Conservation (phyloP, 2,329 filamentous ascomycete genomes). For the Fusarium protoensiforme region DNA sequence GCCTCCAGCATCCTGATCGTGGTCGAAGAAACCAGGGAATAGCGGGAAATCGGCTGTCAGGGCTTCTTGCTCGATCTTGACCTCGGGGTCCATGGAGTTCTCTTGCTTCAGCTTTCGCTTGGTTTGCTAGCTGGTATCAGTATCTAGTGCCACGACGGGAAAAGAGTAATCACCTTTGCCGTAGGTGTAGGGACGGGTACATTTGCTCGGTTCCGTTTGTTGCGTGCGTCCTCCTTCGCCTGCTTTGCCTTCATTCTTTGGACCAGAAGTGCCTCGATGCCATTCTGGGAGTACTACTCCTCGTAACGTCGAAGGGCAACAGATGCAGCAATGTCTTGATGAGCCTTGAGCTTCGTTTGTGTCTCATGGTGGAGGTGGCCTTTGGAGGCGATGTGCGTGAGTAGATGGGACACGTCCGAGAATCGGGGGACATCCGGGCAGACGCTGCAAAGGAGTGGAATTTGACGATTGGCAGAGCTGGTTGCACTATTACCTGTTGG, state of each 20-base stretch:
- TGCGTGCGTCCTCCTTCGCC: slow-evolving; percentile 69
- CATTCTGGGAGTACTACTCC: slow-evolving; percentile 79
- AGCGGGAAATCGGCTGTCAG: slow-evolving; percentile 40
- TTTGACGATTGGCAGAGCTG: slow-evolving; percentile 49
- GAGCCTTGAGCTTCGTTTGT: slow-evolving; percentile 79
- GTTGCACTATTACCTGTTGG: slow-evolving; percentile 31
- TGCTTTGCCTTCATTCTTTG: slow-evolving; percentile 83
- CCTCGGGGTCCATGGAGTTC: slow-evolving; percentile 17
- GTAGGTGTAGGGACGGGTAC: slow-evolving; percentile 21
- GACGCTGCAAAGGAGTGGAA: slow-evolving; percentile 83
- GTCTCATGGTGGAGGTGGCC: slow-evolving; percentile 89
- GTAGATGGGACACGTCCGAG: slow-evolving; percentile 89
- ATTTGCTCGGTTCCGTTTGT: slow-evolving; percentile 52
- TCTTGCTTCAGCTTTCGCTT: slow-evolving; percentile 46
- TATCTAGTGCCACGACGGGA: not conserved
- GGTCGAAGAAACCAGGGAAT: slow-evolving; percentile 43
- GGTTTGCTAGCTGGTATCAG: slow-evolving; percentile 37
- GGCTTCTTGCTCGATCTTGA: slow-evolving; percentile 46
- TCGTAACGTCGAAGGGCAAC: slow-evolving; percentile 75
- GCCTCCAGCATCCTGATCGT: slow-evolving; percentile 44
- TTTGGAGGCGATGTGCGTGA: slow-evolving; percentile 94
- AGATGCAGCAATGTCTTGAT: slow-evolving; percentile 73
- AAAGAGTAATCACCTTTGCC: slow-evolving; percentile 35
- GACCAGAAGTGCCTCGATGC: slow-evolving; percentile 78
- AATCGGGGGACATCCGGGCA: slow-evolving; percentile 84